Evolutionary conservation across 441 rosid species (phyloP).

Genomic region (Populus hybrid): DNA sequence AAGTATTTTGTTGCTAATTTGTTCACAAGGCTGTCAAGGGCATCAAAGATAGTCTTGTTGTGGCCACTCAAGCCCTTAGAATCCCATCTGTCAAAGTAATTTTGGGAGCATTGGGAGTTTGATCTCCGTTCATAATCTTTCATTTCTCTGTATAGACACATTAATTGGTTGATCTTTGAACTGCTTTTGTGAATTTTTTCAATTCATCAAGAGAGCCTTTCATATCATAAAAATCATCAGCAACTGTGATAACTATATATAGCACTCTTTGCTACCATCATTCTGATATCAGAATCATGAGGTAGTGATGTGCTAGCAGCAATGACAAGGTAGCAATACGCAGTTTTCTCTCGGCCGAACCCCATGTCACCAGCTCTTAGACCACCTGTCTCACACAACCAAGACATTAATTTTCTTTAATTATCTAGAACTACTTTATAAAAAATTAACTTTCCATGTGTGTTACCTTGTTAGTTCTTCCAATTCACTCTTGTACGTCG

Average conservation of each 20-base stretch:
- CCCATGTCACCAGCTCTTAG: constrained; percentile 38
- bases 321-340: constrained; percentile 52
- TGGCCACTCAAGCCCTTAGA: constrained; percentile 39
- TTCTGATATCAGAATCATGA: constrained; percentile 27
- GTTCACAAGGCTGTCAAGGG: constrained; percentile 41
- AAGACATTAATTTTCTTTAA: not conserved
- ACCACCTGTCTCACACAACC: constrained; percentile 43
- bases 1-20: constrained; percentile 31
- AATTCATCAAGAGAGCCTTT: constrained; percentile 48
- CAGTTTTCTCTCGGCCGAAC: constrained; percentile 42
- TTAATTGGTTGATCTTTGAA: constrained; percentile 33
- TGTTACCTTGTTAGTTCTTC: constrained; percentile 44
- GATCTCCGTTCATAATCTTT: no score
- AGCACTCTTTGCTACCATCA: constrained; percentile 43
- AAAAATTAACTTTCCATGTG: not conserved
- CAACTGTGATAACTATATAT: constrained; percentile 40
- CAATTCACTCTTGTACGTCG: constrained; percentile 36
- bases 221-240: constrained; percentile 64
- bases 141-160: no score
- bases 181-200: constrained; percentile 42
- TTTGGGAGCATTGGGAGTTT: constrained; percentile 4
- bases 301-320: constrained; percentile 38
- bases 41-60: constrained; percentile 44
- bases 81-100: constrained; percentile 46
- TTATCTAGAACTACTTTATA: no score